A percentile compares a stretch with the other conserved stretches of the same genome.
These are phyloP conservation scores for Papilionanthe hybrid DNA, from an alignment of 116 monocot genomes.

Conservation along the genomic window DNA sequence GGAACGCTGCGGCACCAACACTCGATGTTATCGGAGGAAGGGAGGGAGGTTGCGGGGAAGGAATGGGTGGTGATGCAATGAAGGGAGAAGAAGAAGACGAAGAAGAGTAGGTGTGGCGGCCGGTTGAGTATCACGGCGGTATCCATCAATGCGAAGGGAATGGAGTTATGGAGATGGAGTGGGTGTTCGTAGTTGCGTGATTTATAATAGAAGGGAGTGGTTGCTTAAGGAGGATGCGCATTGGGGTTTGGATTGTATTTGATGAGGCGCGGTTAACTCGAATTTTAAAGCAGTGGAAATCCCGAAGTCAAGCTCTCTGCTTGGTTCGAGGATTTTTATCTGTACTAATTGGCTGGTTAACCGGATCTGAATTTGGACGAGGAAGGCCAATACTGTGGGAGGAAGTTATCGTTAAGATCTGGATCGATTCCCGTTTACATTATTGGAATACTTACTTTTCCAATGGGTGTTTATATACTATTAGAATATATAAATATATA, in stretches of 20 bases:
- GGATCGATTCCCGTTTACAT: too few relatives aligned
- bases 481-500: too few relatives aligned
- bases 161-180: neutral
- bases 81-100: neutral
- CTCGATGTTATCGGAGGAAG: slow-evolving; percentile 6
- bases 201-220: slow-evolving; percentile 4
- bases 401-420: too few relatives aligned
- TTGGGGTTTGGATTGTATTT: too few relatives aligned
- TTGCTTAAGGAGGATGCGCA: neutral
- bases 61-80: slow-evolving; percentile 6
- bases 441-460: too few relatives aligned
- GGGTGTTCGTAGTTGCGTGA: neutral
- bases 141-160: neutral
- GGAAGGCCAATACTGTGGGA: too few relatives aligned
- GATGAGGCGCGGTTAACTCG: neutral
- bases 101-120: neutral
- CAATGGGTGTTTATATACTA: too few relatives aligned
- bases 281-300: neutral
- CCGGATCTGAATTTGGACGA: neutral
- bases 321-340: neutral
- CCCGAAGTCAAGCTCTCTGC: neutral
- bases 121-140: neutral
- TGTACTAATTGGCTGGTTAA: neutral
- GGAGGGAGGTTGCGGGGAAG: neutral
- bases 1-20: slow-evolving; percentile 62